Evolutionary conservation across 2,329 filamentous ascomycete genomes (phyloP).

Genomic region (Colletotrichum neosansevieriae): DNA sequence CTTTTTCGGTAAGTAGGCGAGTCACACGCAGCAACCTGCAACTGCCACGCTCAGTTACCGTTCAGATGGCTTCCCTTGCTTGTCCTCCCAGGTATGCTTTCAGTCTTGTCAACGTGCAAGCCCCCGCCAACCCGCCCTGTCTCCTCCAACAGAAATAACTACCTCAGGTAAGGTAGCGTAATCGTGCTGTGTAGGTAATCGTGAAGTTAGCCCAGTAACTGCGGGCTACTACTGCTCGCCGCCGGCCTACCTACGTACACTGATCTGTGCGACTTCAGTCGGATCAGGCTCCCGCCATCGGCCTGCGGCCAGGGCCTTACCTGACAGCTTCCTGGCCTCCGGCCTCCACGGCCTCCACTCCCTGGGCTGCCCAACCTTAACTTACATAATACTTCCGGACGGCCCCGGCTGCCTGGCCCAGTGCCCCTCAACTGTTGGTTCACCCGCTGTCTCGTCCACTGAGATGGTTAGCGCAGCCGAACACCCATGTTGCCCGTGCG

Average conservation of each 20-base stretch:
- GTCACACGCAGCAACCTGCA: slow-evolving; percentile 13
- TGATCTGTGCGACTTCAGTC: not conserved
- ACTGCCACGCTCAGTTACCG: not conserved
- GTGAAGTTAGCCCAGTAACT: too few species aligned
- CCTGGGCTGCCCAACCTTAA: slow-evolving; percentile 18
- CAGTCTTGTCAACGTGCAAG: not conserved
- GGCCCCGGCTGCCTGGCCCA: slow-evolving; percentile 2
- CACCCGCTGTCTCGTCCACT: not conserved
- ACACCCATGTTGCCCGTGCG: slow-evolving; percentile 8
- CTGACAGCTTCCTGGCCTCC: not conserved
- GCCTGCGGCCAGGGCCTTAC: not conserved
- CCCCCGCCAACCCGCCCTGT: not conserved
- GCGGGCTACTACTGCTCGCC: not conserved
- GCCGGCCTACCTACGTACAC: not conserved
- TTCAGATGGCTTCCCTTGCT: too few species aligned
- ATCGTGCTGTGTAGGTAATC: not conserved
- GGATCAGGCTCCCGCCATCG: slow-evolving; percentile 8
- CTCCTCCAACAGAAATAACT: too few species aligned
- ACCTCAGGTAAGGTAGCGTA: too few species aligned
- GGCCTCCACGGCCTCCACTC: slow-evolving; percentile 1
- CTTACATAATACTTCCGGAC: slow-evolving; percentile 4
- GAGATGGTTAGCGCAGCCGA: slow-evolving; percentile 1
- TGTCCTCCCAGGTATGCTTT: too few species aligned
- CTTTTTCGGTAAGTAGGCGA: slow-evolving; percentile 33
- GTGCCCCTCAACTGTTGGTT: not conserved